Base-by-base conservation (phyloP, 2,329 filamentous ascomycete species). In the Stenocarpella maydis region DNA sequence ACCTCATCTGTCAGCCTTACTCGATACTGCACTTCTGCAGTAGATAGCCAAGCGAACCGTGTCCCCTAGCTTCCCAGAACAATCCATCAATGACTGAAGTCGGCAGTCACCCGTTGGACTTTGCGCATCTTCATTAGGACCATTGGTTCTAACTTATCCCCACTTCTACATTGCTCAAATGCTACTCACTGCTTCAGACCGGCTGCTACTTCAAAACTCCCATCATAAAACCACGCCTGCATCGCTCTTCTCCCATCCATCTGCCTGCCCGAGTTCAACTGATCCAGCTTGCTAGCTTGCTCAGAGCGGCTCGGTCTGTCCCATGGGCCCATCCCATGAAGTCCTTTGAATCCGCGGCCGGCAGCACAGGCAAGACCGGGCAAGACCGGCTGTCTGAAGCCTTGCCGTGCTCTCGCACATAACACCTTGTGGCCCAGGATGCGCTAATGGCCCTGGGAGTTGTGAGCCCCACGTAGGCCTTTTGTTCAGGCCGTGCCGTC, bases 311-410 rank as follows among this genome's bases (percentile, higher is more conserved):
- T 45, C 91, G 83, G 74, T 88, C 88, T 21, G 95, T 88, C 14
- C 92, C 92, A 52, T 91, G 84, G 1, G 94, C 91, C 80, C 93
- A 89, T 75, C 94, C 95, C 70, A 92, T 87, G 75, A 95, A 95
- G 70, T 90, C 83, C 17, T 84, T 87, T 54, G 86, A 86, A 39
- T 94, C 89, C 70, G 82, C 82, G 79, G 88, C 87, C 41, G 68
- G 37, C 31, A 68, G 64, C 64, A 63, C 64, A 26, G 58, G 17
- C 28, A 43, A 64, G 75, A 93, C 93, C 65, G 88, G 83, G 79
- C 87, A 94, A 87, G 86, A 77, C 92, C 87, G 28, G 91, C 91
- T 2, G 87, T 92, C 92, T 95, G 95, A 79, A 93, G 73, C 93
- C 89, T 4, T 52, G 75, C 67, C 68, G 81, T 80, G 73, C 79